Percentiles rank a stretch among this genome's conserved stretches.
phyloP scores from a whole-genome alignment of 78 protist species.

The Ministeria vibrans region DNA sequence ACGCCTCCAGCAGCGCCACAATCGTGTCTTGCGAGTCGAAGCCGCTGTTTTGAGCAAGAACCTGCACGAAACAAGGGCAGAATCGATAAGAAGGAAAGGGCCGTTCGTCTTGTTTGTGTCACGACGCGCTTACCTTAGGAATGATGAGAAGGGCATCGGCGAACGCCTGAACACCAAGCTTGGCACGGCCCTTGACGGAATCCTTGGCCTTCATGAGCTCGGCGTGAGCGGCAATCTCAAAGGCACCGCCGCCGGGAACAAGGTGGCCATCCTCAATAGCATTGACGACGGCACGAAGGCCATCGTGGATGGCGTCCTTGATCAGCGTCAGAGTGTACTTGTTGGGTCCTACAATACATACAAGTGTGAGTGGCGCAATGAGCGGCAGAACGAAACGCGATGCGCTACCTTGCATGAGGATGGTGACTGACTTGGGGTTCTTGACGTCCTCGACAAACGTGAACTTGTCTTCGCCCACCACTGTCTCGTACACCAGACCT shows the following conservation, averaged over 20 bases:
- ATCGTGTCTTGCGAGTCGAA: too few relatives aligned
- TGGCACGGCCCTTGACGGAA: conserved; percentile 50
- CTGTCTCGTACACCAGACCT: conserved; percentile 85
- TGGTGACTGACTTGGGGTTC: conserved; percentile 92
- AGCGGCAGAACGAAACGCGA: background rate
- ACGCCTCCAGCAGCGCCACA: conserved; percentile 58
- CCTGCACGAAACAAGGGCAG: background rate
- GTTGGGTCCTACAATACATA: conserved; percentile 76
- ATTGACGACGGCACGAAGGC: conserved; percentile 96
- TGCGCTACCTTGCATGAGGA: conserved; percentile 84
- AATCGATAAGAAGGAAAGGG: too few relatives aligned
- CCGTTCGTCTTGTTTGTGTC: background rate
- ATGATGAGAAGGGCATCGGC: conserved; percentile 95
- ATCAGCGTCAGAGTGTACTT: conserved; percentile 93
- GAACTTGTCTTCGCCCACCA: conserved; percentile 96
- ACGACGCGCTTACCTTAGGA: conserved; percentile 74
- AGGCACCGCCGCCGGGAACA: conserved; percentile 98
- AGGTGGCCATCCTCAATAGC: conserved; percentile 83
- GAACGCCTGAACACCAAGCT: conserved; percentile 79
- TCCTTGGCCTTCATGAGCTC: conserved; percentile 67
- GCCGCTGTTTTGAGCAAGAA: background rate
- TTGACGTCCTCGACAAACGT: conserved; percentile 96
- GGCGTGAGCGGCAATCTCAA: conserved; percentile 74
- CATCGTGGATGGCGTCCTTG: conserved; percentile 98
- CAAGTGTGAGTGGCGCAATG: background rate